These are phyloP conservation scores for Strobilomyces dryophilus DNA, from an alignment of 768 basidiomycete genomes.

Conservation along the genomic window DNA sequence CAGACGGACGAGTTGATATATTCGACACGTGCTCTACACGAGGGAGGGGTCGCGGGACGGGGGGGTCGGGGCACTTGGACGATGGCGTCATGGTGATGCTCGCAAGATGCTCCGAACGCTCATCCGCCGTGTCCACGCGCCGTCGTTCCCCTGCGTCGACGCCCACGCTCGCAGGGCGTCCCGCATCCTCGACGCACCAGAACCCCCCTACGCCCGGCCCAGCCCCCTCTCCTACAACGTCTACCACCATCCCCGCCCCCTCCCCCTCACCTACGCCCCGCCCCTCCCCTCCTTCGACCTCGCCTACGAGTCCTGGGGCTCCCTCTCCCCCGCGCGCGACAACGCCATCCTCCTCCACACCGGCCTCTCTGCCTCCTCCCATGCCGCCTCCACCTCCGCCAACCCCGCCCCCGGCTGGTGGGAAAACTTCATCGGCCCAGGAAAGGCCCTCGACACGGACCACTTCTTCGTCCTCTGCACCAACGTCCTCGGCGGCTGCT, in stretches of 20 bases:
- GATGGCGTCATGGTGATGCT: background rate
- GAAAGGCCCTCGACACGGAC: conserved; percentile 89
- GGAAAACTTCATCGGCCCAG: conserved; percentile 97
- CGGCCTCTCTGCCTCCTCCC: conserved; percentile 92
- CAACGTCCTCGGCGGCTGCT: conserved; percentile 96
- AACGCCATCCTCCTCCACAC: conserved; percentile 96
- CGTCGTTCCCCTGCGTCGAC: conserved; percentile 72
- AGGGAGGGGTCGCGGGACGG: background rate
- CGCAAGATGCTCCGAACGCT: no score
- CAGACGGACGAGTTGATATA: background rate
- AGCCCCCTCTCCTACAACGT: conserved; percentile 68
- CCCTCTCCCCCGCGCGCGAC: conserved; percentile 67
- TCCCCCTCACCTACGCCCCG: conserved; percentile 63
- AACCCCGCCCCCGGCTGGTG: conserved; percentile 94
- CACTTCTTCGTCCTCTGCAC: conserved; percentile 93
- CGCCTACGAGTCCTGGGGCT: conserved; percentile 99
- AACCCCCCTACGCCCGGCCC: conserved; percentile 79
- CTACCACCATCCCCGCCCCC: conserved; percentile 57
- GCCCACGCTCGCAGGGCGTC: conserved; percentile 73
- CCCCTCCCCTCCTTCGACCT: conserved; percentile 70
- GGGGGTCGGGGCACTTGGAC: background rate
- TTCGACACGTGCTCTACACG: background rate
- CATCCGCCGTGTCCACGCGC: background rate
- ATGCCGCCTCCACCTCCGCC: conserved; percentile 75
- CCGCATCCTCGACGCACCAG: conserved; percentile 51